Percentiles rank a stretch among this genome's conserved stretches.
Conservation (phyloP, 2,329 filamentous ascomycete species). For the Ceratocystis alfenasii region DNA sequence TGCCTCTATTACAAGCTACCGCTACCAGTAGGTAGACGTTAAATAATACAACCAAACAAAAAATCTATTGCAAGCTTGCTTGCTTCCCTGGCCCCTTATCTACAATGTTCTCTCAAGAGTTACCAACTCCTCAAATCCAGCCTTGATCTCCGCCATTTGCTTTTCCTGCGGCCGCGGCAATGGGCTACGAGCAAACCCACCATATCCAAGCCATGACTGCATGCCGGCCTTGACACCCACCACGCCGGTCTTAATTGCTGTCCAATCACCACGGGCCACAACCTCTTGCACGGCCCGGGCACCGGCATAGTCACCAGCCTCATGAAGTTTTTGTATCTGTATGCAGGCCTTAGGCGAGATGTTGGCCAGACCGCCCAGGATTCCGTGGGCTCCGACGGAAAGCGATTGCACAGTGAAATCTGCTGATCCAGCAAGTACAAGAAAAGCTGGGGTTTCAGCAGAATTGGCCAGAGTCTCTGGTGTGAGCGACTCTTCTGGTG, state of each 20-base stretch:
- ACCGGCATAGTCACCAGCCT: slow-evolving; percentile 28
- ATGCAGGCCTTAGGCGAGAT: slow-evolving; percentile 32
- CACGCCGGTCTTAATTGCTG: slow-evolving; percentile 38
- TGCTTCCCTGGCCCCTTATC: neutral
- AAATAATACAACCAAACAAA: too few relatives aligned
- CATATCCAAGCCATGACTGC: slow-evolving; percentile 32
- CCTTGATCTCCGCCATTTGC: slow-evolving; percentile 29
- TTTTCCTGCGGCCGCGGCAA: slow-evolving; percentile 30
- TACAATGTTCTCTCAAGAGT: slow-evolving; percentile 26
- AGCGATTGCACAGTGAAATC: slow-evolving; percentile 35
- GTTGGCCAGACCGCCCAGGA: slow-evolving; percentile 34
- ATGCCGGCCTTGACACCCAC: slow-evolving; percentile 38
- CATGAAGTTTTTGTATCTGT: slow-evolving; percentile 30
- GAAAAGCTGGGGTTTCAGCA: slow-evolving; percentile 28
- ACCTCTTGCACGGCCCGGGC: slow-evolving; percentile 32
- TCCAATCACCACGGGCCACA: slow-evolving; percentile 37
- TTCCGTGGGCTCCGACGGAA: slow-evolving; percentile 32
- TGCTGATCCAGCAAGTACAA: slow-evolving; percentile 34
- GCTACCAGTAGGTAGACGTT: too few relatives aligned
- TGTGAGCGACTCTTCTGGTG: neutral
- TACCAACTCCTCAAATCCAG: slow-evolving; percentile 31
- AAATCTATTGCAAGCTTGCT: too few relatives aligned
- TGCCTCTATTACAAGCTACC: too few relatives aligned
- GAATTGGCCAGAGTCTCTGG: neutral
- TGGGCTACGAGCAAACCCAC: slow-evolving; percentile 32